phyloP scores from a whole-genome alignment of 2,329 filamentous ascomycete species.

The Fusarium bactridioides region DNA sequence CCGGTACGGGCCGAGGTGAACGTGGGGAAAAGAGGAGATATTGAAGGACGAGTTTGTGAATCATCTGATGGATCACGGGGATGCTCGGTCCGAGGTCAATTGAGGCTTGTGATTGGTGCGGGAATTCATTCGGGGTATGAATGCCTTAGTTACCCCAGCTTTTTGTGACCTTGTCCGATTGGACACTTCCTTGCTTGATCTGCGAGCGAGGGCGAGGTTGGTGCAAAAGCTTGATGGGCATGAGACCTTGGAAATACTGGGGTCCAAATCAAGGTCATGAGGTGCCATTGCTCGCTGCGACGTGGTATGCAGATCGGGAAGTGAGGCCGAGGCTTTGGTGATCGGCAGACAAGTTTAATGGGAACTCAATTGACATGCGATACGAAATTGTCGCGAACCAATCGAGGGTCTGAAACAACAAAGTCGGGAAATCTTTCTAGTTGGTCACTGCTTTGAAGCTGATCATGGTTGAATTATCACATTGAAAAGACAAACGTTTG shows the following conservation, averaged over 20 bases:
- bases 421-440: rapidly evolving
- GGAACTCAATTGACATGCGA: background rate
- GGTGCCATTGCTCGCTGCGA: background rate
- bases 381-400: background rate
- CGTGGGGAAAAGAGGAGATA: slow-evolving; percentile 29
- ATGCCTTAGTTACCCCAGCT: slow-evolving; percentile 13
- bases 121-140: background rate
- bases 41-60: slow-evolving; percentile 15
- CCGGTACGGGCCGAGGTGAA: slow-evolving; percentile 46
- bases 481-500: rapidly evolving
- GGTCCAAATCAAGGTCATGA: background rate
- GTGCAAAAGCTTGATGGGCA: slow-evolving; percentile 25
- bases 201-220: background rate
- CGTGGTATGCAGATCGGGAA: background rate
- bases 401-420: background rate
- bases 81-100: slow-evolving; percentile 21
- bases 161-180: background rate
- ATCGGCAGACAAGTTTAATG: background rate
- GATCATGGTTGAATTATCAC: background rate
- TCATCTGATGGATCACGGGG: slow-evolving; percentile 19
- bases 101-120: slow-evolving; percentile 23
- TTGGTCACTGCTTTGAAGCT: background rate
- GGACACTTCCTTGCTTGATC: slow-evolving; percentile 1
- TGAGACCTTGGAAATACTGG: slow-evolving; percentile 5
- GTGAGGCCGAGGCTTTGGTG: background rate